Percentiles rank a stretch among this genome's conserved stretches.
These are phyloP conservation scores for Pulveroboletus frians DNA, from an alignment of 768 basidiomycete species.

Conservation along the genomic window DNA sequence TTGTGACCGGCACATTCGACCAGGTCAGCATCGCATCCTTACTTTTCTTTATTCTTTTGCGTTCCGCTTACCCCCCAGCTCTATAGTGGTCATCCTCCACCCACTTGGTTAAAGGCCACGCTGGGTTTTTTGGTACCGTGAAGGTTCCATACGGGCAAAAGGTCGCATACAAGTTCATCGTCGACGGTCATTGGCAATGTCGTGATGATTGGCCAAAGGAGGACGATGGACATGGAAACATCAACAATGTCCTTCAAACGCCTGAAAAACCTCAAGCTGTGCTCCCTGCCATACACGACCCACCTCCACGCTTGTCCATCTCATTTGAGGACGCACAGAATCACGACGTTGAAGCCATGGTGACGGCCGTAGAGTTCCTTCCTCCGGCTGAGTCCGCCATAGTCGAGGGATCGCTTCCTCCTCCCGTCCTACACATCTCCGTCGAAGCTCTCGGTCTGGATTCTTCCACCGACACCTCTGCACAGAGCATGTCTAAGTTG, in stretches of 20 bases:
- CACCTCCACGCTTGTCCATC: conserved; percentile 15
- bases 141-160: conserved; percentile 59
- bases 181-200: conserved; percentile 64
- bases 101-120: conserved; percentile 45
- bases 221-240: conserved; percentile 54
- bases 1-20: conserved; percentile 77
- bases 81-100: conserved; percentile 57
- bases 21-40: conserved; percentile 42
- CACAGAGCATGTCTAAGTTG: conserved; percentile 12
- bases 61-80: conserved; percentile 1
- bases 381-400: conserved; percentile 9
- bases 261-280: conserved; percentile 40
- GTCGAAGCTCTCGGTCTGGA: conserved; percentile 10
- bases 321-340: conserved; percentile 1
- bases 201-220: conserved; percentile 55
- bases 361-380: conserved; percentile 23
- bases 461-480: conserved; percentile 34
- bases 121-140: conserved; percentile 52
- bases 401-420: conserved; percentile 8
- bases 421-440: conserved; percentile 17
- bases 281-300: neutral
- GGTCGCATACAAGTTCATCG: conserved; percentile 73
- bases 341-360: conserved; percentile 20
- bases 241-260: conserved; percentile 62
- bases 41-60: neutral